A percentile compares a stretch with the other conserved stretches of the same genome.
phyloP scores from a whole-genome alignment of 176 grass and related monocot genomes.

The Cenchrus fungigraminus region DNA sequence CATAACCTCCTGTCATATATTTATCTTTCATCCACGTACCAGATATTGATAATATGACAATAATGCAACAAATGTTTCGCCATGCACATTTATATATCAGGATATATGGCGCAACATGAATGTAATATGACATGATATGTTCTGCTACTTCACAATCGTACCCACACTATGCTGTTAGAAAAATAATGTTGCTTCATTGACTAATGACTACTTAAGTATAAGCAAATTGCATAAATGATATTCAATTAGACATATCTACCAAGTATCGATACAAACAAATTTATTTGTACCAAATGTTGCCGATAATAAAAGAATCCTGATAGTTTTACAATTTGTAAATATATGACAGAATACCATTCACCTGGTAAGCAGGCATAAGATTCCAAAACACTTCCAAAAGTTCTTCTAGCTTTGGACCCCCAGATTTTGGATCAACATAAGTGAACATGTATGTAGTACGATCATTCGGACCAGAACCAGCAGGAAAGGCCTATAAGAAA shows the following conservation, averaged over 20 bases:
- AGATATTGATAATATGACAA: background rate
- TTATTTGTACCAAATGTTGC: background rate
- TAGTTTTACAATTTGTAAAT: background rate
- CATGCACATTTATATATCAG: constrained; percentile 6
- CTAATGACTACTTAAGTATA: background rate
- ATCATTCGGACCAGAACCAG: constrained; percentile 82
- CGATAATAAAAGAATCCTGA: background rate
- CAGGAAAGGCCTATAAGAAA: constrained; percentile 81
- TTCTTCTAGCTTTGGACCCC: constrained; percentile 78
- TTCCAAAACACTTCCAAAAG: constrained; percentile 92
- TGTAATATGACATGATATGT: background rate
- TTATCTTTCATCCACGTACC: background rate
- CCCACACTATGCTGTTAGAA: background rate
- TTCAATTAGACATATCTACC: background rate
- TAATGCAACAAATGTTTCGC: background rate
- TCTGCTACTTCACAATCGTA: background rate
- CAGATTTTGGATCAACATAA: constrained; percentile 76
- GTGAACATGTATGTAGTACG: constrained; percentile 99
- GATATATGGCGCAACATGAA: background rate
- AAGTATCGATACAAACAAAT: background rate
- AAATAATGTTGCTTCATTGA: background rate
- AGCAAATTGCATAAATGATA: constrained; percentile 5
- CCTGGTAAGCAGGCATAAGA: constrained; percentile 90
- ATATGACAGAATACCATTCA: constrained; percentile 33
- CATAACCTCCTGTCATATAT: background rate